Evolutionary conservation across 2,329 filamentous ascomycete genomes (phyloP), one percentile per base, ranked within the genome.

Genomic region (Pestalotiopsis sp.): DNA sequence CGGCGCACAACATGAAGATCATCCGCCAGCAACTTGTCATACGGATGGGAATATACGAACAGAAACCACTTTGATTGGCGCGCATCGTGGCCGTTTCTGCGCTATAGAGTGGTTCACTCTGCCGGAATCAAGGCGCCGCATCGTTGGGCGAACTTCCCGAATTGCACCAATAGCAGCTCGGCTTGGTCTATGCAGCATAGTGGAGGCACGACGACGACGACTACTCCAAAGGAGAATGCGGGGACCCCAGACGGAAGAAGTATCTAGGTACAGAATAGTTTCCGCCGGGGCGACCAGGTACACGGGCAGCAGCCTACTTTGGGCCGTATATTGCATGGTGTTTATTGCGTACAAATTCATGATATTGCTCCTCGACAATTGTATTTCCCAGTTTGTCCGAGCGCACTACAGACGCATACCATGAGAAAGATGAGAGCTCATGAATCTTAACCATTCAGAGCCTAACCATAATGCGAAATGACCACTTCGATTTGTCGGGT

Each of bases 231-330:
- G 17, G 14, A 20, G 36, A 62, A 38, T 39, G 59, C 59, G 59
- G 59, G 59, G 59, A 62, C 59, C 59, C 59, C 59, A 62, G 25
- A 62, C 59, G 59, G 59, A 12, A 17, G 59, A 62, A 41, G 7
- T 36, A 6, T 6, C 31, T 7, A 36, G 31, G 31, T 36, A 36
- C 31, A 36, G 31, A 36, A 38, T 62, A 52, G 59, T 62, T 36
- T 25, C 59, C 36, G 59, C 38, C 59, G 36, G 59, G 27, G 17
- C 17, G 56, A 3, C 23, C 57, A 27, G 27, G 20, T 52, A 52
- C 45, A 52, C 45, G 17, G 2, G 6, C 20, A n/a, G 41, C 41
- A 52, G 45, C 7, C 9, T 52, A 23, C 1, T 9, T 36, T 36
- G 31, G 31, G 9, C 7, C 31, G 7, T 36, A 36, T 9, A 7